Evolutionary conservation across 768 basidiomycete species (phyloP).

Genomic region (Calocybe indica): DNA sequence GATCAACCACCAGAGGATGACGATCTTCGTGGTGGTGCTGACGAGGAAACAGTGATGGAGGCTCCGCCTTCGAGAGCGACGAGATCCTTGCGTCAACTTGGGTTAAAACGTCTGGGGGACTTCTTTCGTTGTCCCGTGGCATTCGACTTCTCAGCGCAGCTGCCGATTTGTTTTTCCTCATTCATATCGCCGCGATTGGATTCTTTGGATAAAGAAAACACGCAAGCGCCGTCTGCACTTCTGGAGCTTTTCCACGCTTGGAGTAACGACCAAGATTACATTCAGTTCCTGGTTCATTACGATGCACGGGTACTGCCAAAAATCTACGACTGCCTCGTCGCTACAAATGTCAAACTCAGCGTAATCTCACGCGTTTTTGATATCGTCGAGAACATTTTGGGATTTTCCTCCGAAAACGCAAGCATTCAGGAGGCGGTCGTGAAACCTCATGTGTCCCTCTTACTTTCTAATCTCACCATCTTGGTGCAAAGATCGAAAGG

Average conservation of each 20-base stretch:
- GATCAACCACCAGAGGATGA: slow-evolving; percentile 27
- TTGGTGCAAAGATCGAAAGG: slow-evolving; percentile 62
- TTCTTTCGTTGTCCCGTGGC: slow-evolving; percentile 73
- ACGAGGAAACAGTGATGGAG: background rate
- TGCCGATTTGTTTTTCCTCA: slow-evolving; percentile 56
- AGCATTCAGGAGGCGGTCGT: slow-evolving; percentile 47
- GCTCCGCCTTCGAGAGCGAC: slow-evolving; percentile 30
- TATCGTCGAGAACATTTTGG: slow-evolving; percentile 69
- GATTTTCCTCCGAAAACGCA: slow-evolving; percentile 44
- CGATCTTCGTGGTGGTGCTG: slow-evolving; percentile 26
- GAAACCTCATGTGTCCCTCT: slow-evolving; percentile 61
- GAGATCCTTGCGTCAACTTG: slow-evolving; percentile 74
- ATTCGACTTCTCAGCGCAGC: slow-evolving; percentile 74
- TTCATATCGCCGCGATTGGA: slow-evolving; percentile 83
- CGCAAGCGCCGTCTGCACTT: slow-evolving; percentile 84
- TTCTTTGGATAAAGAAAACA: slow-evolving; percentile 75
- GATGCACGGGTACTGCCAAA: slow-evolving; percentile 67
- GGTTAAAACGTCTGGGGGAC: slow-evolving; percentile 80
- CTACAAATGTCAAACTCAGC: slow-evolving; percentile 78
- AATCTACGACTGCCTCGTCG: slow-evolving; percentile 76
- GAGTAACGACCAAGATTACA: slow-evolving; percentile 53
- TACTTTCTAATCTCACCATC: slow-evolving; percentile 67
- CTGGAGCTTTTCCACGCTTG: slow-evolving; percentile 82
- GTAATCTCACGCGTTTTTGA: slow-evolving; percentile 83
- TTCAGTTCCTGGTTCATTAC: slow-evolving; percentile 61